Evolutionary conservation across 129 eudicot species (phyloP), one percentile per base, ranked within the genome.

Genomic region (Glebionis coronaria): DNA sequence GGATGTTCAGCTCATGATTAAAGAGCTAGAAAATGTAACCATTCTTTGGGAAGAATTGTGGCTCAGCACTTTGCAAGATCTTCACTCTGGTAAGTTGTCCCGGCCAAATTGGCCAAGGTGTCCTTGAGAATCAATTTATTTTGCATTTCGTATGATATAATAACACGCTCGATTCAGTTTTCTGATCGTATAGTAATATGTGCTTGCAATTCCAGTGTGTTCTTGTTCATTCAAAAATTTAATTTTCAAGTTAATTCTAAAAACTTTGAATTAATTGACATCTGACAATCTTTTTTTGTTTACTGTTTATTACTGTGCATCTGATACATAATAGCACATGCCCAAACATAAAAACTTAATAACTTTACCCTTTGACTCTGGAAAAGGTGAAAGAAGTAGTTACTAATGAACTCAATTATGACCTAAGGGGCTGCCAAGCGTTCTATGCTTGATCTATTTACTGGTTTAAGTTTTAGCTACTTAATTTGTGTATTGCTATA

Each of bases 51-150:
- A 94, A 67, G 99, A 94, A 74, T 77, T 94, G 63, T 94, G 99
- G 99, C 97, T 94, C 51, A 88, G 95, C 81, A 94, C 99, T 42
- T 94, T 94, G 57, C 99, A 94, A 79, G 99, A 94, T 81, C 99
- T 94, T 82, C 99, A 89, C 79, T 83, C 88, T 87, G 99, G 99
- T 94, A 79, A 38, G 69, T 47, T 63, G 29, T 31, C 3, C 46
- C 65, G 55, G 31, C 42, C 42, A 58, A 44, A 56, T 59, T 65
- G 5, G 61, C 38, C 12, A 12, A 5, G 47, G 14, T 44, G 31
- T 11, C 44, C 44, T 42, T 16, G 10, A 15, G 56, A 16, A 54
- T 57, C 42, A 57, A 18, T 65, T 57, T 12, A 18, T 21, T 53
- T 42, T 59, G 38, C 50, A 73, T 12, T 44, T 15, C 45, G 47